Conservation (phyloP, 768 basidiomycete species). For the Terana coerulea region DNA sequence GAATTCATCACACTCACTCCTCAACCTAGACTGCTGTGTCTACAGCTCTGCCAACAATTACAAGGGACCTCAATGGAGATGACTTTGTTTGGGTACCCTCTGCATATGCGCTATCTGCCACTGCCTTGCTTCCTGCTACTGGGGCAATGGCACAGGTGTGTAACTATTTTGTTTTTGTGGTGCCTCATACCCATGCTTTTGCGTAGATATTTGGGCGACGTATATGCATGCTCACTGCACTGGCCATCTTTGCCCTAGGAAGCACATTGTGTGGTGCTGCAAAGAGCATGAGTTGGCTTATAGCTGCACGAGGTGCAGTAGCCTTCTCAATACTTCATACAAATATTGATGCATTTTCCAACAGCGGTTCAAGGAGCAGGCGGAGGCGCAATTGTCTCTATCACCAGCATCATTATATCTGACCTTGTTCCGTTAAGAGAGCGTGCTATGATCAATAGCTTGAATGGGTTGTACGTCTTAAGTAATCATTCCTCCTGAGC, state of each 20-base stretch:
- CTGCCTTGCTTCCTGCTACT: constrained; percentile 30
- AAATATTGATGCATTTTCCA: not conserved
- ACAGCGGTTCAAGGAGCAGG: constrained; percentile 25
- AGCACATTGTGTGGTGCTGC: constrained; percentile 34
- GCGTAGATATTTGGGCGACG: constrained; percentile 24
- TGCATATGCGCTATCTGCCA: constrained; percentile 30
- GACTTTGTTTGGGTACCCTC: constrained; percentile 31
- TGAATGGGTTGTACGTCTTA: constrained; percentile 23
- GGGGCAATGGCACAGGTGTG: constrained; percentile 19
- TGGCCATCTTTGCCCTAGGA: constrained; percentile 30
- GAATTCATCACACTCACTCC: not conserved
- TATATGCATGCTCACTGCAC: constrained; percentile 16
- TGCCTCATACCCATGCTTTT: not conserved
- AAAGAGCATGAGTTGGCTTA: constrained; percentile 30
- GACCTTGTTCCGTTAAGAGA: constrained; percentile 33
- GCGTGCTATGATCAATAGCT: constrained; percentile 27
- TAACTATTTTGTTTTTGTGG: not conserved
- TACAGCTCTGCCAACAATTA: constrained; percentile 28
- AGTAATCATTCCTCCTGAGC: not conserved
- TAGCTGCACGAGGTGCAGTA: constrained; percentile 29
- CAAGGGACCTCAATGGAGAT: constrained; percentile 20
- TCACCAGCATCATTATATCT: constrained; percentile 30
- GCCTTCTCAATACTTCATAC: not conserved
- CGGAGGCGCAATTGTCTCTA: constrained; percentile 22
- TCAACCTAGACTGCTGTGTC: constrained; percentile 20